Evolutionary conservation across 768 basidiomycete genomes (phyloP).

Genomic region (Macrolepiota fuliginosa): DNA sequence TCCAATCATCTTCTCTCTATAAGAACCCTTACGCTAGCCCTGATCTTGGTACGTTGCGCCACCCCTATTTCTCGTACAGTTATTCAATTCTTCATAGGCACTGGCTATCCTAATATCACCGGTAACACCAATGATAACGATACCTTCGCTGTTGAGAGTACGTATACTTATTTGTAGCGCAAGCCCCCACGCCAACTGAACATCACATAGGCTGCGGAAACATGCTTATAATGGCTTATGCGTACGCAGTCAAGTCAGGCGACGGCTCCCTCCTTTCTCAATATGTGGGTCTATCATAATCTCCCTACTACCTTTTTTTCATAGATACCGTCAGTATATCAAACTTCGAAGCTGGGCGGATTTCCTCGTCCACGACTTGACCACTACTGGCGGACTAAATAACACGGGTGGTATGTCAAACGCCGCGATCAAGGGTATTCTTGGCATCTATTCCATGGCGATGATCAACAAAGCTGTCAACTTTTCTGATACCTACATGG

Average conservation of each 20-base stretch:
- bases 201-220: constrained; percentile 48
- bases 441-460: constrained; percentile 53
- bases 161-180: neutral
- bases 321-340: constrained; percentile 29
- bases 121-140: constrained; percentile 16
- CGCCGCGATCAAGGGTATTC: constrained; percentile 58
- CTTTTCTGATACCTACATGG: constrained; percentile 27
- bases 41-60: constrained; percentile 27
- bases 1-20: constrained; percentile 31
- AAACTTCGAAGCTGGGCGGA: constrained; percentile 51
- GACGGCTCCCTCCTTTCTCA: constrained; percentile 33
- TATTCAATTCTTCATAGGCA: neutral
- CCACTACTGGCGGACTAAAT: constrained; percentile 13
- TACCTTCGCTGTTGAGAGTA: constrained; percentile 23
- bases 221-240: constrained; percentile 57
- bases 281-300: constrained; percentile 40
- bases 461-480: constrained; percentile 36
- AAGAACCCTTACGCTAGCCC: constrained; percentile 24
- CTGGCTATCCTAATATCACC: constrained; percentile 14
- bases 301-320: constrained; percentile 48
- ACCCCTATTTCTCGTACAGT: neutral
- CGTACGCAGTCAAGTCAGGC: constrained; percentile 28
- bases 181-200: neutral
- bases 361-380: constrained; percentile 40
- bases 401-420: constrained; percentile 43